Conservation (phyloP, 23 red algal species). For the Rhodosorus marinus region DNA sequence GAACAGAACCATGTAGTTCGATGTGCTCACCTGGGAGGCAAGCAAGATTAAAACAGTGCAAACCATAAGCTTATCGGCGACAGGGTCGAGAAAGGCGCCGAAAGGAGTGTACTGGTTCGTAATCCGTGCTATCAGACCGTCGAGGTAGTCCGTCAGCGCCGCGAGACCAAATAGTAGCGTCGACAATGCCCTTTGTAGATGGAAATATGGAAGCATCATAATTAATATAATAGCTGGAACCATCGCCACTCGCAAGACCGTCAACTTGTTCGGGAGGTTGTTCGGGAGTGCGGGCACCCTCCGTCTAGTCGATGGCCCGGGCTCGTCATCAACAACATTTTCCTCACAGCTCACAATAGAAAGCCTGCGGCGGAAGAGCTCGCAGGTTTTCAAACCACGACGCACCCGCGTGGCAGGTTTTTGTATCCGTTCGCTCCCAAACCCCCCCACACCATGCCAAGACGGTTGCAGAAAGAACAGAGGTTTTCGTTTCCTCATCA, state of each 20-base stretch:
- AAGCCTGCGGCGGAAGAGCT: too few relatives aligned
- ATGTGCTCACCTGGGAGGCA: constrained; percentile 1
- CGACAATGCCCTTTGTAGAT: constrained; percentile 2
- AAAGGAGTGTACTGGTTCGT: constrained; percentile 27
- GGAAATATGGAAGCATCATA: constrained; percentile 9
- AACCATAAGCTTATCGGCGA: constrained; percentile 95
- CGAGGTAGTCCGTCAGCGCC: constrained; percentile 64
- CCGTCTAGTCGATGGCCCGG: too few relatives aligned
- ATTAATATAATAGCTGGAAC: constrained; percentile 24
- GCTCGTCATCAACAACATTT: too few relatives aligned
- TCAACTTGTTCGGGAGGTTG: constrained; percentile 56
- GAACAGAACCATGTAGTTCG: too few relatives aligned
- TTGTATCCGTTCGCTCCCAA: too few relatives aligned
- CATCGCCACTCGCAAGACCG: constrained; percentile 28
- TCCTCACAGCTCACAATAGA: too few relatives aligned
- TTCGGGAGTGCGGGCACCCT: too few relatives aligned
- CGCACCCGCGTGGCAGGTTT: too few relatives aligned
- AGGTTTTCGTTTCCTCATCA: too few relatives aligned
- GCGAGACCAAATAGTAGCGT: constrained; percentile 38
- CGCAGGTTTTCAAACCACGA: too few relatives aligned
- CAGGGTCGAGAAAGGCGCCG: constrained; percentile 90
- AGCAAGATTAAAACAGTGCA: constrained; percentile 39
- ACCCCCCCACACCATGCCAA: too few relatives aligned
- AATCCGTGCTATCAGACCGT: constrained; percentile 79
- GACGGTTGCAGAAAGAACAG: too few relatives aligned